phyloP scores from a whole-genome alignment of 2,329 filamentous ascomycete species.

The Calycina herbarum region DNA sequence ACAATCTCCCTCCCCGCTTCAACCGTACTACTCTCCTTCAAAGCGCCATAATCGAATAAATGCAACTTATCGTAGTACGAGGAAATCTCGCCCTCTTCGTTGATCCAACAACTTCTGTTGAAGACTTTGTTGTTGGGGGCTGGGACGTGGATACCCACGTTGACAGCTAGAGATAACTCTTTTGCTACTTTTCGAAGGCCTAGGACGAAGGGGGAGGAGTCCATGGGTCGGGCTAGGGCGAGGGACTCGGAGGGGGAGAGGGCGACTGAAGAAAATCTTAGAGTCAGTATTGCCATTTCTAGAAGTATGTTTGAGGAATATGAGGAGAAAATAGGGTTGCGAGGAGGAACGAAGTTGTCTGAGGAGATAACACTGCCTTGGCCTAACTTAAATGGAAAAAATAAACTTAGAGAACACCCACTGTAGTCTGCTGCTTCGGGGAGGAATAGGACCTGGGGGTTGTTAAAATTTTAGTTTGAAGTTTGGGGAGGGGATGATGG shows the following conservation, averaged over 20 bases:
- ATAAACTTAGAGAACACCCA: too few relatives aligned
- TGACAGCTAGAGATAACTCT: constrained; percentile 66
- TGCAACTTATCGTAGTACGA: constrained; percentile 83
- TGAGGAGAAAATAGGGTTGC: too few relatives aligned
- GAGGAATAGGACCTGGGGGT: constrained; percentile 72
- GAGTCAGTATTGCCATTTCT: too few relatives aligned
- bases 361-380: too few relatives aligned
- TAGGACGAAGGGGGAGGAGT: constrained; percentile 69
- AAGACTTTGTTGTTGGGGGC: constrained; percentile 51
- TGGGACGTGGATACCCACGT: constrained; percentile 85
- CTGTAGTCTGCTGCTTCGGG: constrained; percentile 78
- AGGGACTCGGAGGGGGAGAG: constrained; percentile 66
- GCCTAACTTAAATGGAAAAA: too few relatives aligned
- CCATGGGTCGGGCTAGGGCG: constrained; percentile 66
- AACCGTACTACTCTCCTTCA: constrained; percentile 66
- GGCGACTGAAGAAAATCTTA: too few relatives aligned
- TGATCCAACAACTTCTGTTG: constrained; percentile 68
- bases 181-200: constrained; percentile 71
- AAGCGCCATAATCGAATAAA: constrained; percentile 73
- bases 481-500: background rate
- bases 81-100: constrained; percentile 56
- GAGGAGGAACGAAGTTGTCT: too few relatives aligned
- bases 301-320: too few relatives aligned
- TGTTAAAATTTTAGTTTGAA: background rate
- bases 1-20: constrained; percentile 65